Base-by-base conservation (phyloP, 2,329 filamentous ascomycete genomes). In the Sarocladium kiliense region DNA sequence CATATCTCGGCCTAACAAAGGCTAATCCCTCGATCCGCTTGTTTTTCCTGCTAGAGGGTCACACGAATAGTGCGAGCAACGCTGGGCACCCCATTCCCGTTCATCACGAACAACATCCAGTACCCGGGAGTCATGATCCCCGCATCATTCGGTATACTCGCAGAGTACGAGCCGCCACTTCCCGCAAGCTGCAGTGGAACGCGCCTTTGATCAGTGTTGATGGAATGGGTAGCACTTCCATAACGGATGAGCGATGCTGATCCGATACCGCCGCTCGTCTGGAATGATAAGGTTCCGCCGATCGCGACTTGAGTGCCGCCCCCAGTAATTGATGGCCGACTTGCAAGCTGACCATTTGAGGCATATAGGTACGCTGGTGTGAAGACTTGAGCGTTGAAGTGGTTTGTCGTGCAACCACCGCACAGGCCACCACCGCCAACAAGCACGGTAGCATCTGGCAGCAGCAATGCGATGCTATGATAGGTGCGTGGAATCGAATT, bases 201-300 rank as follows among this genome's bases (percentile, higher is more conserved):
- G 9, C 80, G 74, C 21, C 81, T 66, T 67, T 84, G 80, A 63
- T 85, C 81, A 0, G 76, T 84, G 60, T 85, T 80, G 49, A 83
- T 73, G 1, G 78, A 75, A 62, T 84, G 80, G 0, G 81, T 84
- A 3, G 69, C 68, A 3, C 71, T 74, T 1, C 78, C 75, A 45
- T 74, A 71, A 5, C 81, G 71, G 26, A 85, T 64, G 14, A 84
- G 62, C 0, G 74, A 69, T 53, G 45, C 30, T 39, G 47, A 34
- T 3, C 27, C n/a, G 54, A 62, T 58, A 12, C 55, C 54, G 12
- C 66, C 64, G 23, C 53, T 57, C 53, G 65, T 65, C 23, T 51
- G 59, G 19, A 65, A 55, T 0, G 57, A 34, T 4, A 51, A 16
- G 2, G 47, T 51, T 18, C n/a, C 47, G 21, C 47, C 47, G n/a